A percentile compares a stretch with the other conserved stretches of the same genome.
These are phyloP conservation scores for Cladorrhinum sp. DNA, from an alignment of 2,329 filamentous ascomycete species.

Conservation along the genomic window DNA sequence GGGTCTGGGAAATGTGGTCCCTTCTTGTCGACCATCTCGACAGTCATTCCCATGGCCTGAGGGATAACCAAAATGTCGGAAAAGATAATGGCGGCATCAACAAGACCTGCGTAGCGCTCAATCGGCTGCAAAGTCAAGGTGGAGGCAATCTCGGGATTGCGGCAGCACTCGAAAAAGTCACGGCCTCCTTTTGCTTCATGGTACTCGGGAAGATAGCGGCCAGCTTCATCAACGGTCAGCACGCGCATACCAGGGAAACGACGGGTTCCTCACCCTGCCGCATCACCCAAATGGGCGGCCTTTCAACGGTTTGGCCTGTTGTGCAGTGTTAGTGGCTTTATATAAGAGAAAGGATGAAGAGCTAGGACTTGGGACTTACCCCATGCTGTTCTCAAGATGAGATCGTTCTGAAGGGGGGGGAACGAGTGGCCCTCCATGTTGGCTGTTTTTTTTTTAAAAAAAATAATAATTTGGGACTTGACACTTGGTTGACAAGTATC, in stretches of 20 bases:
- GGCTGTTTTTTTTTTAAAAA: constrained; percentile 22
- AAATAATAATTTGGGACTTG: too few relatives aligned
- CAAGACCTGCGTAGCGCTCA: constrained; percentile 82
- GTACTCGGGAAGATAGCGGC: constrained; percentile 96
- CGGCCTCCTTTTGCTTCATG: constrained; percentile 86
- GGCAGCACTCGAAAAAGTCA: constrained; percentile 98
- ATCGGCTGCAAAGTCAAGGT: constrained; percentile 92
- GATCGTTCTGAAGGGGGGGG: constrained; percentile 84
- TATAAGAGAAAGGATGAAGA: neutral
- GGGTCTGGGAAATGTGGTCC: constrained; percentile 92
- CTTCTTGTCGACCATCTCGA: constrained; percentile 97
- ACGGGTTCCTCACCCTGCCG: constrained; percentile 68
- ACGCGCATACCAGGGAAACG: constrained; percentile 13
- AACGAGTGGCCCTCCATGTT: constrained; percentile 68
- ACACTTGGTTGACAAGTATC: neutral
- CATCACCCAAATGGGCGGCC: constrained; percentile 98
- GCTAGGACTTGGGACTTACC: constrained; percentile 52
- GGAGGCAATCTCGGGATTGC: constrained; percentile 86
- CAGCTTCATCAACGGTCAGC: constrained; percentile 55
- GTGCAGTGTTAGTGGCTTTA: constrained; percentile 21
- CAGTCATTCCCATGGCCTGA: constrained; percentile 97
- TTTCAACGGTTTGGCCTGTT: constrained; percentile 81
- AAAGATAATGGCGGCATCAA: constrained; percentile 98
- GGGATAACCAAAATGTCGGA: constrained; percentile 97
- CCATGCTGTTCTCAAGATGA: constrained; percentile 84